A percentile compares a stretch with the other conserved stretches of the same genome.
Conservation (phyloP, 768 basidiomycete genomes). For the Boletus edulis region DNA sequence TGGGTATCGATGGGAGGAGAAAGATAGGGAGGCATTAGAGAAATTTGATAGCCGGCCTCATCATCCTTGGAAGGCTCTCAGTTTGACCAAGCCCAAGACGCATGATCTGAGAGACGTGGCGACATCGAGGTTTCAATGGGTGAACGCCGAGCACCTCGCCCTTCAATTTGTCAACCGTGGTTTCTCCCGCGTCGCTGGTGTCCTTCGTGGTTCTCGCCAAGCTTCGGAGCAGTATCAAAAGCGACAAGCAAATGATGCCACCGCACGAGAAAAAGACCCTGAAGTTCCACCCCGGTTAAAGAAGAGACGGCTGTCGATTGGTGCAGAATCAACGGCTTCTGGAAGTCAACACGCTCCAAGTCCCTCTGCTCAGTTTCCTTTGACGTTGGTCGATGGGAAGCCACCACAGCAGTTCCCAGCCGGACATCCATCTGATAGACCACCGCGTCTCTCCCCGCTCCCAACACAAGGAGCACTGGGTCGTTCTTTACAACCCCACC, state of each 20-base stretch:
- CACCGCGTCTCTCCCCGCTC: background rate
- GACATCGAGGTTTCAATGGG: conserved; percentile 26
- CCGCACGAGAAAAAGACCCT: conserved; percentile 6
- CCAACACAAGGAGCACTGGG: conserved; percentile 12
- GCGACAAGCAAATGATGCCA: conserved; percentile 13
- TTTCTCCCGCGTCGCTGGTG: conserved; percentile 16
- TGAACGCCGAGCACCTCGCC: conserved; percentile 30
- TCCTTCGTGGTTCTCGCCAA: conserved; percentile 8
- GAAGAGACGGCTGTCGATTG: conserved; percentile 23
- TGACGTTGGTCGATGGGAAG: conserved; percentile 28
- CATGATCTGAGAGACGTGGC: conserved; percentile 27
- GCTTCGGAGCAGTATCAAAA: conserved; percentile 19
- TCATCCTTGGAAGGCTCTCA: conserved; percentile 29
- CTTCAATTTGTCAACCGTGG: conserved; percentile 25
- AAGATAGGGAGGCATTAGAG: conserved; percentile 26
- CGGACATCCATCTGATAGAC: conserved; percentile 14
- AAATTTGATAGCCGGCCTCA: conserved; percentile 21
- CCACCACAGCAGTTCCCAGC: conserved; percentile 32
- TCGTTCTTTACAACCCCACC: conserved; percentile 27
- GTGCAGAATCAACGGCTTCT: background rate
- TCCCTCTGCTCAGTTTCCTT: conserved; percentile 8
- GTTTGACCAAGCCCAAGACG: conserved; percentile 23
- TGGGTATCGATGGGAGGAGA: conserved; percentile 21
- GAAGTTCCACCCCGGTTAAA: conserved; percentile 23
- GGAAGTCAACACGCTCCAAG: conserved; percentile 4